A percentile compares a stretch with the other conserved stretches of the same genome.
These are phyloP conservation scores for Thuidium tamariscinum DNA, from an alignment of 225 moss, liverwort and hornwort genomes.

Conservation along the genomic window DNA sequence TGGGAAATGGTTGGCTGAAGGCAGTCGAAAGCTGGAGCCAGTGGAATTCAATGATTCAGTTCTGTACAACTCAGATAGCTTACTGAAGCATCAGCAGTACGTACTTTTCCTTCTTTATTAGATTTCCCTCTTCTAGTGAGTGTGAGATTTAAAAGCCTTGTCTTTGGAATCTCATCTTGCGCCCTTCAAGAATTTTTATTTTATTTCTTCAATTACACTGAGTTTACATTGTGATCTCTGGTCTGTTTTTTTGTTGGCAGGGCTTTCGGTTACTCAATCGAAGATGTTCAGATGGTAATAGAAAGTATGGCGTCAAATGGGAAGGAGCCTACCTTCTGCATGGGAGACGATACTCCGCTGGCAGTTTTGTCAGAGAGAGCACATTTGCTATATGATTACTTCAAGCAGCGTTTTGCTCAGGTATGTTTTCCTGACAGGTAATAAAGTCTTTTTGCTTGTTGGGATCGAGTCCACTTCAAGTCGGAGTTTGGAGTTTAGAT, in stretches of 20 bases:
- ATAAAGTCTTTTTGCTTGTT: neutral
- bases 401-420: slow-evolving; percentile 99
- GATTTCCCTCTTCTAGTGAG: neutral
- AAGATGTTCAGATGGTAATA: slow-evolving; percentile 95
- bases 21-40: slow-evolving; percentile 32
- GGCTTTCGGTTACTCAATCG: slow-evolving; percentile 84
- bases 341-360: slow-evolving; percentile 92
- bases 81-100: slow-evolving; percentile 82
- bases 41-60: slow-evolving; percentile 45
- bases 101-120: neutral
- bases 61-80: slow-evolving; percentile 46
- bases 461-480: neutral
- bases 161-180: neutral
- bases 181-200: neutral
- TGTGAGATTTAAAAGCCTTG: neutral
- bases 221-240: neutral
- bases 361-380: slow-evolving; percentile 71
- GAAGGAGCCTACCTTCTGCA: slow-evolving; percentile 96
- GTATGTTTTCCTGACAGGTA: slow-evolving; percentile 1
- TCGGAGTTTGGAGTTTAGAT: neutral
- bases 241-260: slow-evolving; percentile 15
- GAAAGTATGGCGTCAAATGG: slow-evolving; percentile 97
- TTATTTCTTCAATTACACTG: neutral
- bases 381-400: slow-evolving; percentile 88
- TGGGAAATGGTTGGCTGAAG: slow-evolving; percentile 67